Evolutionary conservation across 352 stramenopile genomes (phyloP).

Genomic region (Phytopythium chamaehyphon): DNA sequence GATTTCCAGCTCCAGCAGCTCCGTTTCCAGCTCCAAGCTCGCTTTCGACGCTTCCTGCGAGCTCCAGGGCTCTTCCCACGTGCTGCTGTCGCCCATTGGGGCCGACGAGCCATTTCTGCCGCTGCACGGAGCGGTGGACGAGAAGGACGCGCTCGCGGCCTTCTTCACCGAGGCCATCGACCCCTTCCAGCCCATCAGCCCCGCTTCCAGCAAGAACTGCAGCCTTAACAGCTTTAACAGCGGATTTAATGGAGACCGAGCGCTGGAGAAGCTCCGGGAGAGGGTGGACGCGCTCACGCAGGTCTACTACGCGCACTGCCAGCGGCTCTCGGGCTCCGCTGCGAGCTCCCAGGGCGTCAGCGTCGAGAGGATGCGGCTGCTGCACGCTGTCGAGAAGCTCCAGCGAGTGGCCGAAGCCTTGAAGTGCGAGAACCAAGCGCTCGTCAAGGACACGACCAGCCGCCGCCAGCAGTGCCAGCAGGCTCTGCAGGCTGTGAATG

Average conservation of each 20-base stretch:
- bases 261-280: conserved; percentile 40
- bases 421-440: conserved; percentile 34
- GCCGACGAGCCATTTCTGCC: not conserved
- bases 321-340: no score
- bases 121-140: conserved; percentile 18
- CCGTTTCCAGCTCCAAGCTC: conserved; percentile 21
- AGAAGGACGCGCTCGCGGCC: conserved; percentile 57
- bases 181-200: conserved; percentile 31
- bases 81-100: conserved; percentile 55
- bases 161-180: conserved; percentile 62
- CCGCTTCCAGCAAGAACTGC: conserved; percentile 9
- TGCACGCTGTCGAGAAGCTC: conserved; percentile 47
- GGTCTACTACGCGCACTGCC: conserved; percentile 47
- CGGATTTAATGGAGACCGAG: conserved; percentile 21
- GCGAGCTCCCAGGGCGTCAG: no score
- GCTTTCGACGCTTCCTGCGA: conserved; percentile 11
- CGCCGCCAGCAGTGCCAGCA: conserved; percentile 14
- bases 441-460: conserved; percentile 31
- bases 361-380: conserved; percentile 33
- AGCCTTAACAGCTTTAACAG: no score
- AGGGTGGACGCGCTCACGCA: conserved; percentile 49
- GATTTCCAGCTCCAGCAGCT: conserved; percentile 27
- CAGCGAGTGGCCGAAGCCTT: conserved; percentile 45
- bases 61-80: conserved; percentile 38
- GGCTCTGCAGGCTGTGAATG: conserved; percentile 7